phyloP scores from a whole-genome alignment of 768 basidiomycete species.

The Lentinula boryana region DNA sequence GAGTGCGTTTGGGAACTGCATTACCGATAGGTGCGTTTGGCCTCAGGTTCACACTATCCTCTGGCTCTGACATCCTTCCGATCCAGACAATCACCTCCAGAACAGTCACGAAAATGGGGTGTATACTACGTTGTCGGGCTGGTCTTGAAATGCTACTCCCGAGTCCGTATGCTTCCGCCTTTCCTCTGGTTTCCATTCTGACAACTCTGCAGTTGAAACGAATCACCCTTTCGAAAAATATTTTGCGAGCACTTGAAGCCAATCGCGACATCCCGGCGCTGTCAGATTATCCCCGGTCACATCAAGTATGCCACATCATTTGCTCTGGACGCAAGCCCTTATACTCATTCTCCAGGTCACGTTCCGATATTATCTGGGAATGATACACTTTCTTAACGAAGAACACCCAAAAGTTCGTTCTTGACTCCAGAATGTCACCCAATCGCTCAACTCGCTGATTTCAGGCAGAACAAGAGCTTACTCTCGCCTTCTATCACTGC shows the following conservation, averaged over 20 bases:
- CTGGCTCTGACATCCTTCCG: neutral
- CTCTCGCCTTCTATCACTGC: constrained; percentile 83
- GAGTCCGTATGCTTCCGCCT: constrained; percentile 45
- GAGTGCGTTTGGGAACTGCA: constrained; percentile 85
- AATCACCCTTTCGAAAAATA: constrained; percentile 88
- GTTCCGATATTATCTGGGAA: constrained; percentile 90
- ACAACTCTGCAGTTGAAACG: constrained; percentile 62
- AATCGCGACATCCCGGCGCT: constrained; percentile 83
- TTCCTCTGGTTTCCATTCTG: neutral
- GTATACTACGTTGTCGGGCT: constrained; percentile 90
- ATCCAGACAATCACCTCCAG: constrained; percentile 58
- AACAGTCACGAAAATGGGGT: constrained; percentile 82
- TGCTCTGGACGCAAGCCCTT: constrained; percentile 6
- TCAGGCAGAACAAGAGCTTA: constrained; percentile 82
- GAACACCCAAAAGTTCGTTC: constrained; percentile 70
- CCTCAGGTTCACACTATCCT: neutral
- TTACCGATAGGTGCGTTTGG: constrained; percentile 56
- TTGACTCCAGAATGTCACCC: neutral
- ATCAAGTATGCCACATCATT: constrained; percentile 52
- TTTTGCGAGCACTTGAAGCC: constrained; percentile 82
- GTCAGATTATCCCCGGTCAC: constrained; percentile 69
- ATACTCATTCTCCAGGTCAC: constrained; percentile 59
- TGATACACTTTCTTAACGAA: constrained; percentile 91
- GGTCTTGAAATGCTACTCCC: constrained; percentile 92
- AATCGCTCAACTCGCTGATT: no score